Base-by-base conservation (phyloP, 345 rosid genomes). In the Barbarea vulgaris region DNA sequence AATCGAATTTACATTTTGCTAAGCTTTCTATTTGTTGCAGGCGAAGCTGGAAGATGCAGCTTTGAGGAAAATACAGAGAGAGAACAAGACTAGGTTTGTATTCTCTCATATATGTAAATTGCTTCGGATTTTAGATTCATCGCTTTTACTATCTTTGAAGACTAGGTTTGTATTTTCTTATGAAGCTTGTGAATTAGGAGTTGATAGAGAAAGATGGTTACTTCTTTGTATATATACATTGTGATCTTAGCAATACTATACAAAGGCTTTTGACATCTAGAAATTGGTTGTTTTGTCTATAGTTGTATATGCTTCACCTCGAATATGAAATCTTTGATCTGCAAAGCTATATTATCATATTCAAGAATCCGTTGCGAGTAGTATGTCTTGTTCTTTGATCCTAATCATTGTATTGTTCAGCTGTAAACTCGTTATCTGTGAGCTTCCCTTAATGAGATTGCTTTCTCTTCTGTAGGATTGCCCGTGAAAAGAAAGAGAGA, bases 401-500 rank as follows among this genome's bases (percentile, higher is more conserved):
- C 21, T 17, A 36, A 17, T 28, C 41, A 24, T 25, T 50, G 62
- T 31, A 27, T 34, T 55, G 36, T 65, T 46, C 0, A 2, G 52
- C n/a, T 50, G 31, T 28, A 50, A 44, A 73, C 47, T 58, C 62
- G 33, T 25, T 18, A 48, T 51, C 30, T 54, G 2, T 63, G 5
- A 22, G 39, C n/a, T 53, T 76, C 22, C n/a, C 9, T 27, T 56
- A 24, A 51, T 64, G 62, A 34, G 44, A 11, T 64, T 70, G 72
- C 4, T 77, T 57, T 17, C 27, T 25, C 7, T 72, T 13, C 1
- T 52, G 14, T 67, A 91, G 97, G 78, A 72, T 85, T 77, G 25
- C 70, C 54, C 88, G 87, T 7, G 93, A 92, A 81, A 83, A 88
- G 81, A 95, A 92, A 84, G 97, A 89, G 73, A 84, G 81, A 4